Evolutionary conservation across 2,329 filamentous ascomycete species (phyloP).

Genomic region (Penicillium sp.): DNA sequence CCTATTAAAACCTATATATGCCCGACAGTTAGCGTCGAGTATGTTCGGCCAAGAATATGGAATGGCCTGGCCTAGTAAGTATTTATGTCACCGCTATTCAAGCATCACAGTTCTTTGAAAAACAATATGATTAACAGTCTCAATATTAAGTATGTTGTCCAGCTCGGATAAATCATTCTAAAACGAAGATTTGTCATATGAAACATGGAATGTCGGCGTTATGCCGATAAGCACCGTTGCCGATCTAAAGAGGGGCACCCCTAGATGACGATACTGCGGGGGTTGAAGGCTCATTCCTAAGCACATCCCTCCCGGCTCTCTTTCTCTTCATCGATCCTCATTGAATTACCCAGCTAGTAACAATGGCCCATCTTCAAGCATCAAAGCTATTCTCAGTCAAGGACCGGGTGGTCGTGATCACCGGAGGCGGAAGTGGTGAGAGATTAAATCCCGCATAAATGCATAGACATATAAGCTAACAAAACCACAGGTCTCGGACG

Average conservation of each 20-base stretch:
- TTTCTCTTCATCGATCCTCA: background rate
- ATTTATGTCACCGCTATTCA: background rate
- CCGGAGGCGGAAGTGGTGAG: constrained; percentile 53
- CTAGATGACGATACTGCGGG: background rate
- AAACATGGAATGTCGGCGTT: background rate
- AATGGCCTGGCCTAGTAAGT: background rate
- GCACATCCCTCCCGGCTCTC: background rate
- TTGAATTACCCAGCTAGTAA: background rate
- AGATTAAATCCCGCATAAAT: background rate
- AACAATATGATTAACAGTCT: background rate
- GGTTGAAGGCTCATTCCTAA: background rate
- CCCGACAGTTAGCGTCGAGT: background rate
- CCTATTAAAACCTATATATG: background rate
- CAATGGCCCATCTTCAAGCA: constrained; percentile 33
- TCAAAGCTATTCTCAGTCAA: constrained; percentile 51
- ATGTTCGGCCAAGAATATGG: background rate
- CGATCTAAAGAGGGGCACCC: background rate
- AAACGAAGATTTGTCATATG: background rate
- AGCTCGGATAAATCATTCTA: too few relatives aligned
- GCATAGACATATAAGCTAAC: background rate
- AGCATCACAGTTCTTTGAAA: background rate
- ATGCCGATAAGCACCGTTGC: background rate
- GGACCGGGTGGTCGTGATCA: constrained; percentile 53
- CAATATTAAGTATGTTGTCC: too few relatives aligned
- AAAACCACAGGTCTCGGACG: constrained; percentile 39